Percentiles rank a stretch among this genome's conserved stretches.
phyloP scores from a whole-genome alignment of 169 alveolate genomes.

The Fabrea salina region DNA sequence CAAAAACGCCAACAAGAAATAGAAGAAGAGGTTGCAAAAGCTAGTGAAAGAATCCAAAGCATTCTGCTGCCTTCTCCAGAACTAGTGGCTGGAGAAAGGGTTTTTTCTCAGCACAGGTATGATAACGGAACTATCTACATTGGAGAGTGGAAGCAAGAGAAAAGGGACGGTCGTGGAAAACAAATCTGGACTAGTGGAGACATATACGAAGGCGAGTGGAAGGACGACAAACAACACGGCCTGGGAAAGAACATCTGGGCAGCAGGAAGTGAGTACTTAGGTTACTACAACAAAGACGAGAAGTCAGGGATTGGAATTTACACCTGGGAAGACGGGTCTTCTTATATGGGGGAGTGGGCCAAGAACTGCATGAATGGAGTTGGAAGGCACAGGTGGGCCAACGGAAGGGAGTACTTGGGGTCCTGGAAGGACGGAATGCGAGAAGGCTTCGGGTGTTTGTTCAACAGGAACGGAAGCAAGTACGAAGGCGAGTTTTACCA shows the following conservation, averaged over 20 bases:
- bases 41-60: not conserved
- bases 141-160: not conserved
- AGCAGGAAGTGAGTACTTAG: slow-evolving; percentile 12
- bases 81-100: not conserved
- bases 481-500: slow-evolving; percentile 38
- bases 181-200: slow-evolving; percentile 5
- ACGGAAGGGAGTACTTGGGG: slow-evolving; percentile 40
- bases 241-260: slow-evolving; percentile 11
- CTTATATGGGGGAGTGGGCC: slow-evolving; percentile 32
- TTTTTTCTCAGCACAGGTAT: not conserved
- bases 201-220: not conserved
- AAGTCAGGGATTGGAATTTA: slow-evolving; percentile 36
- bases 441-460: slow-evolving; percentile 26
- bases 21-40: not conserved
- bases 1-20: not conserved
- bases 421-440: slow-evolving; percentile 34
- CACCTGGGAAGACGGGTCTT: slow-evolving; percentile 26
- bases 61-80: not conserved
- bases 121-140: not conserved
- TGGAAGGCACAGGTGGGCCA: slow-evolving; percentile 34
- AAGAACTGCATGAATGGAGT: slow-evolving; percentile 22
- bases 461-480: slow-evolving; percentile 24
- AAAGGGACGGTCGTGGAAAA: slow-evolving; percentile 8
- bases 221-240: slow-evolving; percentile 32
- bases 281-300: slow-evolving; percentile 21